Percentiles rank a stretch among this genome's conserved stretches.
phyloP scores from a whole-genome alignment of 108 stramenopile species.

The Fragilariopsis cylindrus region DNA sequence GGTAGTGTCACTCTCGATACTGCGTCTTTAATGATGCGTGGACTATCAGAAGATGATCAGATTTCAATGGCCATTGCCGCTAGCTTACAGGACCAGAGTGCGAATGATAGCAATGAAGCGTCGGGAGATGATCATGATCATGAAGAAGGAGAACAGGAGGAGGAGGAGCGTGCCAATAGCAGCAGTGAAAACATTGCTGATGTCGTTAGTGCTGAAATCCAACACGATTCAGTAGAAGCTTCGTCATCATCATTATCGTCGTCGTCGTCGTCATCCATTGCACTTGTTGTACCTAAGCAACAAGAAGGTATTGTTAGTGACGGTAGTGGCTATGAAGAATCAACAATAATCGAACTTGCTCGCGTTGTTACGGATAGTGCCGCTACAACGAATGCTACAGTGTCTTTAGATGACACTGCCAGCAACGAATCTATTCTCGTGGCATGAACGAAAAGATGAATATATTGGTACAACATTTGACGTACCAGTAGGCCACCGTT shows the following conservation, averaged over 20 bases:
- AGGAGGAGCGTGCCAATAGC: background rate
- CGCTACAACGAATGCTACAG: background rate
- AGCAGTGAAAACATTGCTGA: background rate
- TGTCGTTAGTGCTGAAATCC: background rate
- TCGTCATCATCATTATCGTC: too few relatives aligned
- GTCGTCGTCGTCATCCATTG: too few relatives aligned
- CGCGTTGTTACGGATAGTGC: slow-evolving; percentile 15
- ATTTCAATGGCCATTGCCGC: slow-evolving; percentile 86
- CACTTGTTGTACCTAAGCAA: too few relatives aligned
- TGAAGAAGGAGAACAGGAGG: background rate
- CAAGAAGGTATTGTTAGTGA: too few relatives aligned
- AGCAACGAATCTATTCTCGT: background rate
- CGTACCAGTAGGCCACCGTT: too few relatives aligned
- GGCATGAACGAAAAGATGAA: background rate
- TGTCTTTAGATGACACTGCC: background rate
- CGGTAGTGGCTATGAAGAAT: slow-evolving; percentile 11
- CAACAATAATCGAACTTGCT: slow-evolving; percentile 16
- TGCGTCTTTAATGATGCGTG: slow-evolving; percentile 60
- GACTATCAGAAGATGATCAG: slow-evolving; percentile 80
- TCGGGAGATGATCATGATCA: too few relatives aligned
- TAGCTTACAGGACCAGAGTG: slow-evolving; percentile 55
- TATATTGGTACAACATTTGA: too few relatives aligned
- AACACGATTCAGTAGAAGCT: too few relatives aligned
- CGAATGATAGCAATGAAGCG: slow-evolving; percentile 4
- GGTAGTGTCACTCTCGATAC: slow-evolving; percentile 35